Evolutionary conservation across 371 early-diverging fungal species (phyloP), one percentile per base, ranked within the genome.

Genomic region (Mucor piriformis): DNA sequence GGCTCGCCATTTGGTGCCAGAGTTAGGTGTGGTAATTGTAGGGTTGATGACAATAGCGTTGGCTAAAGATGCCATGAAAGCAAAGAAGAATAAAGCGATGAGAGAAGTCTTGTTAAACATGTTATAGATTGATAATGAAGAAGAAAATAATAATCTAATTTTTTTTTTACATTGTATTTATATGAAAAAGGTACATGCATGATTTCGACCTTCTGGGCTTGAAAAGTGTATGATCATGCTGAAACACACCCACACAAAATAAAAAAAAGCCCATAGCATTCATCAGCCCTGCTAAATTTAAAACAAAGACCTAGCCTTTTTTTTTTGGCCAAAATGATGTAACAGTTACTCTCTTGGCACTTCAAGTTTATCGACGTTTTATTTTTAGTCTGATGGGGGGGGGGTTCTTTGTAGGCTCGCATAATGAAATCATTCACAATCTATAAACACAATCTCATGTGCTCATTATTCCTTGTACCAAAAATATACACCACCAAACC

Each of bases 1-100:
- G 51, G 71, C 64, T 54, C 61, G 60, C 71, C 71, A 71, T 44
- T 64, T 60, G 3, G 71, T 64, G 13, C 55, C 53, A 21, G 57
- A 20, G 35, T 56, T 53, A 8, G 71, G 71, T 23, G 48, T 33
- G 3, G 54, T 57, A 33, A 67, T 64, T 25, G 46, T 51, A 24
- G 69, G 69, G 20, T 68, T 68, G 40, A 68, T 60, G 16, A 64
- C 69, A 48, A 63, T 48, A 44, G 69, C 64, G 29, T 23, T 57
- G 4, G 54, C 42, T 27, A 64, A 24, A 18, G 54, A 23, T 12
- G 63, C n/a, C n/a, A 68, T 24, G 25, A 52, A 42, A 40, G 60
- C 57, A 34, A 60, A 50, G n/a, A 59, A 42, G 52, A 63, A 37
- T n/a, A 57, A 20, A 34, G 47, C 32, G 53, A 35, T 13, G 18